Evolutionary conservation across 1,284 basidiomycete species (phyloP), one percentile per base, ranked within the genome.

Genomic region (Cryptococcus neoformans): DNA sequence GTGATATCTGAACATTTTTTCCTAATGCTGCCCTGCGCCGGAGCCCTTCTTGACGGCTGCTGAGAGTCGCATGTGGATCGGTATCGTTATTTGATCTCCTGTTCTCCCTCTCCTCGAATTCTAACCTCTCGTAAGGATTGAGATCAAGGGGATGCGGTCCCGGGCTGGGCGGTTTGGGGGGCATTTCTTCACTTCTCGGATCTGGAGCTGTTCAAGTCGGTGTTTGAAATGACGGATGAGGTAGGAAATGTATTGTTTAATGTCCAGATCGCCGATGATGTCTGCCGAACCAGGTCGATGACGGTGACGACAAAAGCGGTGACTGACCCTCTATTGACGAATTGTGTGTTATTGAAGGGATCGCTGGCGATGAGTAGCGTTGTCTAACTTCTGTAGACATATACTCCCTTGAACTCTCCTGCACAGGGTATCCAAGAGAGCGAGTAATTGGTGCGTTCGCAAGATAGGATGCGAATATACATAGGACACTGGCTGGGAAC

Each of bases 71-170:
- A 28, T 28, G 28, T 4, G 38, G 17, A 49, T 37, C 35, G 57
- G 57, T 36, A 42, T 55, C n/a, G 44, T 28, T 28, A 28, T 28
- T 3, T 4, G 28, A 28, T 28, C 28, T 44, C 38, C 16, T 39
- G 34, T 28, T 45, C 12, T 1, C 49, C 50, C 40, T 46, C 50
- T 16, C 28, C 11, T 53, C 49, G 10, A n/a, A 14, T 44, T 53
- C 49, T 4, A 49, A 17, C n/a, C 35, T 17, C 39, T 58, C 57
- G 40, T 55, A 59, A 14, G 57, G 49, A 38, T 59, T 55, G 39
- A 48, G 57, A 1, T 46, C 57, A 7, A 59, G 36, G 14, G 54
- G 54, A 17, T 54, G 50, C 45, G 49, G 56, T 37, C 37, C 36
- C 8, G 52, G 52, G 17, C 48, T 58, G 6, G 50, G 42, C 5